Conservation (phyloP, 2,329 filamentous ascomycete genomes). For the Nemania serpens region DNA sequence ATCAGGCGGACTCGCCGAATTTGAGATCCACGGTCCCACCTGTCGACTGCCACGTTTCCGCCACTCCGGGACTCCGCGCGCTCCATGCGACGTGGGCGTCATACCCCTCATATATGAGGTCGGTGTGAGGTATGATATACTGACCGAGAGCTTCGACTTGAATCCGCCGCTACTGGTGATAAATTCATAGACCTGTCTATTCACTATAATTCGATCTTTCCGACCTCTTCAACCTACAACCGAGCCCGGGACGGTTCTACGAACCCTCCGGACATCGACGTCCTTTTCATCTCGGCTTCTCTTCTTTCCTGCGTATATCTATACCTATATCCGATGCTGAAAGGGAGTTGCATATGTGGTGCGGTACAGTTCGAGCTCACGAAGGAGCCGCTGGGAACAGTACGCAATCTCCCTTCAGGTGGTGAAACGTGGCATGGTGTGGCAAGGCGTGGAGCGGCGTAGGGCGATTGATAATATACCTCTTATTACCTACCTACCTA, state of each 20-base stretch:
- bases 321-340: conserved; percentile 4
- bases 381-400: conserved; percentile 13
- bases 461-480: not conserved
- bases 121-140: too few species aligned
- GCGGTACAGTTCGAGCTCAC: conserved; percentile 17
- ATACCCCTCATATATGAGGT: not conserved
- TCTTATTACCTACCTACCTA: too few species aligned
- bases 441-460: too few species aligned
- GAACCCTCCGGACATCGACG: too few species aligned
- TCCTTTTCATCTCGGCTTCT: not conserved
- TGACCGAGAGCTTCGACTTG: not conserved
- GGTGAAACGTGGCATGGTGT: too few species aligned
- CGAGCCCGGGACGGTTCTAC: too few species aligned
- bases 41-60: conserved; percentile 10
- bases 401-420: not conserved
- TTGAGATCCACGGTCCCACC: too few species aligned
- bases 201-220: too few species aligned
- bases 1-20: too few species aligned
- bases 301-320: not conserved
- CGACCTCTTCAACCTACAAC: not conserved
- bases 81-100: not conserved
- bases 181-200: too few species aligned
- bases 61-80: not conserved
- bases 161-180: not conserved
- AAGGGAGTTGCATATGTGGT: conserved; percentile 24